phyloP scores from a whole-genome alignment of 1,139 yeast genomes.

The Sugiyamaella castrensis region DNA sequence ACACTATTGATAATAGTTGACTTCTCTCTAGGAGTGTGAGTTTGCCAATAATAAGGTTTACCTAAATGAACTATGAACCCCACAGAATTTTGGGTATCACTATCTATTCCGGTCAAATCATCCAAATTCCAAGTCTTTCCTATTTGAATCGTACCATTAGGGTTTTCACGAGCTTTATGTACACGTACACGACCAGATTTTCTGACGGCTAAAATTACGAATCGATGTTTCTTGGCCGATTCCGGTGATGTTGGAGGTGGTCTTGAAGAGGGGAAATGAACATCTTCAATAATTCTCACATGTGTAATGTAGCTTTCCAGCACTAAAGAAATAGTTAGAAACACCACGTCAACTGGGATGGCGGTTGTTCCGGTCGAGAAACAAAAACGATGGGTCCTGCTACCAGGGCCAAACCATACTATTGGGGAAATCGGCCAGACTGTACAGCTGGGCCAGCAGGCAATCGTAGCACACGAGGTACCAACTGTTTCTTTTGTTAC shows the following conservation, averaged over 20 bases:
- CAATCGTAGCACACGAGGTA: no score
- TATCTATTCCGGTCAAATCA: slow-evolving; percentile 58
- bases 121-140: slow-evolving; percentile 93
- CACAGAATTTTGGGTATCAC: slow-evolving; percentile 44
- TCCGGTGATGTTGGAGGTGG: slow-evolving; percentile 33
- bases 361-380: no score
- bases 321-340: slow-evolving; percentile 14
- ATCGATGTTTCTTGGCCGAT: slow-evolving; percentile 30
- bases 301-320: slow-evolving; percentile 57
- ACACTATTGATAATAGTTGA: slow-evolving; percentile 61
- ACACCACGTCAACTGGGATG: no score
- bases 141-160: slow-evolving; percentile 73
- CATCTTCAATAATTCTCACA: slow-evolving; percentile 45
- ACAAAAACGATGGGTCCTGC: no score
- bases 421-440: no score
- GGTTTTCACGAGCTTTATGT: slow-evolving; percentile 83
- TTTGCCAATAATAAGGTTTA: slow-evolving; percentile 84
- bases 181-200: slow-evolving; percentile 63
- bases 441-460: no score
- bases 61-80: slow-evolving; percentile 59
- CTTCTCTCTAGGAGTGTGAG: slow-evolving; percentile 66
- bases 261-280: slow-evolving; percentile 28
- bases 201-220: slow-evolving; percentile 48
- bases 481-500: slow-evolving; percentile 5
- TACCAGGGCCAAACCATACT: no score